A percentile compares a stretch with the other conserved stretches of the same genome.
phyloP scores from a whole-genome alignment of 495 filamentous ascomycete species.

The Penicillium fimorum region DNA sequence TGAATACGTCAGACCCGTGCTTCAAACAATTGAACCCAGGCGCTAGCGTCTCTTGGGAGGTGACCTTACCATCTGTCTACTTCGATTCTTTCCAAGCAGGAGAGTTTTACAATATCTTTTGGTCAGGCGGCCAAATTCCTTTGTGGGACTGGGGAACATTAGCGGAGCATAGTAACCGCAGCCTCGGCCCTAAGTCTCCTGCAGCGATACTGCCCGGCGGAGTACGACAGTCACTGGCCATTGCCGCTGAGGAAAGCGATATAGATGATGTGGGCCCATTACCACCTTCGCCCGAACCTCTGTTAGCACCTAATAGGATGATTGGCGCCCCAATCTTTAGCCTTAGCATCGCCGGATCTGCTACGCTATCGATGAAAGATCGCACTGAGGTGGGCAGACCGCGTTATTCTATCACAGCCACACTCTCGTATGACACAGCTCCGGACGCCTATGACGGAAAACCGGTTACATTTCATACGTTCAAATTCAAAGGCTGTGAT shows the following conservation, averaged over 20 bases:
- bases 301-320: neutral
- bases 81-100: conserved; percentile 1
- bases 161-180: conserved; percentile 3
- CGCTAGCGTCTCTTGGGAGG: conserved; percentile 3
- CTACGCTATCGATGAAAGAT: conserved; percentile 8
- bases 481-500: neutral
- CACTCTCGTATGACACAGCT: conserved; percentile 5
- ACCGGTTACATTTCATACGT: conserved; percentile 6
- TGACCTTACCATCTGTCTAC: conserved; percentile 2
- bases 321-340: conserved; percentile 2
- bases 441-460: neutral
- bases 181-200: conserved; percentile 1
- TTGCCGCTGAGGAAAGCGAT: conserved; percentile 4
- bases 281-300: conserved; percentile 4
- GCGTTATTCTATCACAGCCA: conserved; percentile 5
- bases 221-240: neutral
- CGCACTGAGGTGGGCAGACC: neutral
- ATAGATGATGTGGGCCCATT: conserved; percentile 1
- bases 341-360: conserved; percentile 4
- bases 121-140: conserved; percentile 9
- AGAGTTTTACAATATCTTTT: conserved; percentile 4
- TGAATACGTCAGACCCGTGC: conserved; percentile 3
- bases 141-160: conserved; percentile 13
- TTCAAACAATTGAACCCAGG: conserved; percentile 6
- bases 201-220: neutral